Evolutionary conservation across 495 filamentous ascomycete genomes (phyloP).

Genomic region (Astrothelium macrocarpum): DNA sequence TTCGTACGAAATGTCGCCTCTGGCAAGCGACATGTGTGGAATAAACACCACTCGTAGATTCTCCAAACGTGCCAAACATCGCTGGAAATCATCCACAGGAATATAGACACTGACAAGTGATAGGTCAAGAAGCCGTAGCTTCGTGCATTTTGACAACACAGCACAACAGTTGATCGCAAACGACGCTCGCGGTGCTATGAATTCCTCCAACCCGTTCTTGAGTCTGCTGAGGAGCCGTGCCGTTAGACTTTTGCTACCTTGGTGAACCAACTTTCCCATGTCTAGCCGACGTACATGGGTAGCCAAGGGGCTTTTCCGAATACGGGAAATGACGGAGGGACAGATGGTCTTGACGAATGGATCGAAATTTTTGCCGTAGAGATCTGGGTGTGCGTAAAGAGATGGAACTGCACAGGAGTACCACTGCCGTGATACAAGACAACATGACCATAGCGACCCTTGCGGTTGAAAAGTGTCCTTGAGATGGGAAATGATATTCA

Average conservation of each 20-base stretch:
- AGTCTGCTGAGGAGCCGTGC: slow-evolving; percentile 53
- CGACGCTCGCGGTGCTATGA: slow-evolving; percentile 55
- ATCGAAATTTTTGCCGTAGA: slow-evolving; percentile 46
- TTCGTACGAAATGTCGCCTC: slow-evolving; percentile 12
- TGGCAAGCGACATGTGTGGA: slow-evolving; percentile 42
- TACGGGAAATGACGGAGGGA: slow-evolving; percentile 48
- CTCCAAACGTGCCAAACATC: slow-evolving; percentile 40
- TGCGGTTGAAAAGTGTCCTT: slow-evolving; percentile 28
- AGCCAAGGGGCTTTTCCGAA: slow-evolving; percentile 45
- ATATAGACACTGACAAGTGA: slow-evolving; percentile 48
- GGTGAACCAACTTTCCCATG: slow-evolving; percentile 52
- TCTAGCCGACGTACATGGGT: slow-evolving; percentile 48
- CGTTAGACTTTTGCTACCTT: slow-evolving; percentile 54
- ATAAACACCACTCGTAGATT: slow-evolving; percentile 45
- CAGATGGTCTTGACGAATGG: slow-evolving; percentile 54
- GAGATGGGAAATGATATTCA: slow-evolving; percentile 33
- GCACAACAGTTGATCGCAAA: slow-evolving; percentile 59
- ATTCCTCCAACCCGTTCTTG: slow-evolving; percentile 47
- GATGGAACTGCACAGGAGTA: slow-evolving; percentile 45
- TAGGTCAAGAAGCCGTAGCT: slow-evolving; percentile 49
- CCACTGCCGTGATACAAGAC: slow-evolving; percentile 55
- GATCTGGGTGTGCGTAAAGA: slow-evolving; percentile 47
- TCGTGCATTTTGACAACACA: slow-evolving; percentile 50
- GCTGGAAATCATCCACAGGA: slow-evolving; percentile 42
- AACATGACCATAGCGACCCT: slow-evolving; percentile 42